Evolutionary conservation across 768 basidiomycete genomes (phyloP), one percentile per base, ranked within the genome.

Genomic region (Myochromella boudieri): DNA sequence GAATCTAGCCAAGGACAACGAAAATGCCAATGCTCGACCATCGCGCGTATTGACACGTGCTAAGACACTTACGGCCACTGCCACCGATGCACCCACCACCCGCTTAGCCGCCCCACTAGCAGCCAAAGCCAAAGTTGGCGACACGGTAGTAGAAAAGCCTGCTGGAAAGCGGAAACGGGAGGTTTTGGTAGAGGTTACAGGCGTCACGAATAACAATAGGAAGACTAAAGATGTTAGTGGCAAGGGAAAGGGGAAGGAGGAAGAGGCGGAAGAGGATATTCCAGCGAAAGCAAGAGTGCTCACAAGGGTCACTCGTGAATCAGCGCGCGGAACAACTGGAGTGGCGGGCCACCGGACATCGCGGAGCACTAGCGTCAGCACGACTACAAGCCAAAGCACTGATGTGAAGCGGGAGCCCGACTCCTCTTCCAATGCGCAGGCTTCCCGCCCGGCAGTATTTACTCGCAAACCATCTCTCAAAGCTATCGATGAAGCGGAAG

Each of bases 101-200:
- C 61, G 61, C 46, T 64, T 65, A 5, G 68, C 71, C 4, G 66
- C 71, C 33, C 67, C 75, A 6, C 58, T 74, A 21, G 69, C 75
- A 28, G 70, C 71, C 46, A 70, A 75, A 46, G 61, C 67, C n/a
- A 71, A 69, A 45, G 39, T 56, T 6, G 43, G 55, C 14, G 56
- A 55, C 24, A 50, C 27, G 27, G 20, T 42, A n/a, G 55, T 53
- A 21, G 80, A 84, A 33, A 66, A 68, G 11, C 65, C 70, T 15
- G 68, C 71, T 2, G 80, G 76, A 26, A 88, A 88, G 61, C 78
- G 87, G 45, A 91, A 90, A 63, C 84, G 89, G 15, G 83, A 84
- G 39, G 87, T 82, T 0, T 71, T 91, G 32, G 78, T 79, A 12
- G 90, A 91, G 60, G 84, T 91, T 34, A 80, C 81, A 21, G 68